Percentiles rank a stretch among this genome's conserved stretches.
Conservation (phyloP, 371 early-diverging fungal genomes). For the Mucor sp. region DNA sequence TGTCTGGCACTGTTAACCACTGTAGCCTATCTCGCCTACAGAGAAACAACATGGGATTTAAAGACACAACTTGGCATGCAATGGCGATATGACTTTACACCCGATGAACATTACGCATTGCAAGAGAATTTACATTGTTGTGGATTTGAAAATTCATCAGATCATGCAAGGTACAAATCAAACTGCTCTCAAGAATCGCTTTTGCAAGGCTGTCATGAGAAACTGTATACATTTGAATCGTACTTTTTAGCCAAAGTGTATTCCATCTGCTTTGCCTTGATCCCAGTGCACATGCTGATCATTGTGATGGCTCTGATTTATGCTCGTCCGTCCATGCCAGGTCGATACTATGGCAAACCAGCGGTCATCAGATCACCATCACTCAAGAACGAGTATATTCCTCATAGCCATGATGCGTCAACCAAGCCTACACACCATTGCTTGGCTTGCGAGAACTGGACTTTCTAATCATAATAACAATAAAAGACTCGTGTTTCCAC, state of each 20-base stretch:
- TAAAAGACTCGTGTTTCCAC: too few species aligned
- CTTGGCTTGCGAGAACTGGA: constrained; percentile 15
- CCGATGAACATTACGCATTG: neutral
- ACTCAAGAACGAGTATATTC: neutral
- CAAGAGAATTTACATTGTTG: constrained; percentile 2
- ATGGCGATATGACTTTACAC: constrained; percentile 27
- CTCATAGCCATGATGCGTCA: neutral
- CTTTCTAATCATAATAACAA: constrained; percentile 6
- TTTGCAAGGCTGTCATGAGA: constrained; percentile 39
- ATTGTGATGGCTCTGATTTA: neutral
- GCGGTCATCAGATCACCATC: neutral
- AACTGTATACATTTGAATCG: constrained; percentile 20
- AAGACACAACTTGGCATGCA: constrained; percentile 28
- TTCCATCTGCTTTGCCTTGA: constrained; percentile 7
- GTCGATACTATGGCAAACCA: neutral
- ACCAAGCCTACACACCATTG: neutral
- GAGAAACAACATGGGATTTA: constrained; percentile 31
- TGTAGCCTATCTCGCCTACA: constrained; percentile 30
- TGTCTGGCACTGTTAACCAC: constrained; percentile 30
- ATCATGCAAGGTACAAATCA: constrained; percentile 29
- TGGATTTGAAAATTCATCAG: constrained; percentile 37
- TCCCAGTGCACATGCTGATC: neutral
- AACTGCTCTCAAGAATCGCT: constrained; percentile 11
- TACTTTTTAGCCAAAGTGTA: constrained; percentile 23
- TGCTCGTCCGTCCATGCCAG: neutral